Percentiles rank a stretch among this genome's conserved stretches.
Conservation (phyloP, 1,139 yeast genomes). For the Geotrichum reessii region DNA sequence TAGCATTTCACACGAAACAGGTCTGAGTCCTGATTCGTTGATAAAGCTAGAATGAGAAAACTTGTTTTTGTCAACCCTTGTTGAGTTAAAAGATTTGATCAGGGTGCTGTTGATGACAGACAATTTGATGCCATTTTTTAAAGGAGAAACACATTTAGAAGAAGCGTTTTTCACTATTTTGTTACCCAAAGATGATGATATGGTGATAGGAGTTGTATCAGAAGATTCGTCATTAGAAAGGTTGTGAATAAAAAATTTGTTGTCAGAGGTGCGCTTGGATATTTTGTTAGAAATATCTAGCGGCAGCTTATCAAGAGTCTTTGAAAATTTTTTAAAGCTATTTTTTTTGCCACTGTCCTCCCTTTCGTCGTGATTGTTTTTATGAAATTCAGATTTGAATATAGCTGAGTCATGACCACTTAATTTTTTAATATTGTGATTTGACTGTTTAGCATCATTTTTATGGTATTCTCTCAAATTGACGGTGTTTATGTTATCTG, state of each 20-base stretch:
- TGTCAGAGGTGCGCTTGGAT: background rate
- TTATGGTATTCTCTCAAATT: background rate
- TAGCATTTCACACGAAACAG: slow-evolving; percentile 13
- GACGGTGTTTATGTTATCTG: background rate
- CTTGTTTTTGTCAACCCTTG: background rate
- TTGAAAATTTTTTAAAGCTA: background rate
- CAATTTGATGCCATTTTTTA: background rate
- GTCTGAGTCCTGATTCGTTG: slow-evolving; percentile 7
- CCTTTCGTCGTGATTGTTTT: background rate
- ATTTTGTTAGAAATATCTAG: background rate
- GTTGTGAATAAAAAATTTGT: background rate
- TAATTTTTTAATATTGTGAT: background rate
- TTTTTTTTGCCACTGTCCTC: background rate
- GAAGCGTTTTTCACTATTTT: background rate
- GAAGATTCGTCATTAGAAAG: background rate
- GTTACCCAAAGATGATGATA: background rate
- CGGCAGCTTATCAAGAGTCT: background rate
- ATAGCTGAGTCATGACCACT: background rate
- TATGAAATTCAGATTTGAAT: background rate
- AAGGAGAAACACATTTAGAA: background rate
- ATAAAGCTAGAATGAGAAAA: background rate
- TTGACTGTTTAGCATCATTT: background rate
- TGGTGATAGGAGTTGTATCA: background rate
- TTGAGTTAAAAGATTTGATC: slow-evolving; percentile 1
- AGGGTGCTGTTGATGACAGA: slow-evolving; percentile 10